Evolutionary conservation across 2,329 filamentous ascomycete genomes (phyloP).

Genomic region (Neofusicoccum umdonicola): DNA sequence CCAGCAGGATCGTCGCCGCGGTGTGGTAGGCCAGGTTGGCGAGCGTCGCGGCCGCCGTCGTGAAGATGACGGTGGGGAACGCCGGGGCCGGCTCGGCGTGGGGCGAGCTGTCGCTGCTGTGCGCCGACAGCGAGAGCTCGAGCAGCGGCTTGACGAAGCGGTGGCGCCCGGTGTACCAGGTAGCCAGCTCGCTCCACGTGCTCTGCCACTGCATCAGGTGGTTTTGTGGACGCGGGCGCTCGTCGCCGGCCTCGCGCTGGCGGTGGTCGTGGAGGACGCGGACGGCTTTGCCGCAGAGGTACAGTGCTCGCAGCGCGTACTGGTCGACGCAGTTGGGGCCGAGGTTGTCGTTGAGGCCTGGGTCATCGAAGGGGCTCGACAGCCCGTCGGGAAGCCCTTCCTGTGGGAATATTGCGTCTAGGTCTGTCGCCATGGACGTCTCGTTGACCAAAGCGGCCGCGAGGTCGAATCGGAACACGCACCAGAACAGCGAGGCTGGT

Average conservation of each 20-base stretch:
- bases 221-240: conserved; percentile 22
- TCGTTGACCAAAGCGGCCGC: conserved; percentile 1
- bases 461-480: not conserved
- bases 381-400: not conserved
- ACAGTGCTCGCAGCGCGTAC: not conserved
- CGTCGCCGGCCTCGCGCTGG: not conserved
- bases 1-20: conserved; percentile 53
- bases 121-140: conserved; percentile 26
- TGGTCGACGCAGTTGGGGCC: not conserved
- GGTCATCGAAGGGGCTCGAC: not conserved
- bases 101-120: conserved; percentile 17
- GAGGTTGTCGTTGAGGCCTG: not conserved
- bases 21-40: conserved; percentile 58
- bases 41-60: conserved; percentile 43
- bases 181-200: conserved; percentile 21
- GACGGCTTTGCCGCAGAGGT: not conserved
- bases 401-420: not conserved
- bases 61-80: conserved; percentile 47
- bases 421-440: not conserved
- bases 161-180: conserved; percentile 26
- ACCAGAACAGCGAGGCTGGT: not conserved
- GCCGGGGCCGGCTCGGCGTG: not conserved
- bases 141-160: conserved; percentile 31
- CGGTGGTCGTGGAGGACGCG: not conserved
- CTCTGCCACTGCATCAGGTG: conserved; percentile 25